Base-by-base conservation (phyloP, 352 stramenopile species). In the Chrysophaeum taylorii region DNA sequence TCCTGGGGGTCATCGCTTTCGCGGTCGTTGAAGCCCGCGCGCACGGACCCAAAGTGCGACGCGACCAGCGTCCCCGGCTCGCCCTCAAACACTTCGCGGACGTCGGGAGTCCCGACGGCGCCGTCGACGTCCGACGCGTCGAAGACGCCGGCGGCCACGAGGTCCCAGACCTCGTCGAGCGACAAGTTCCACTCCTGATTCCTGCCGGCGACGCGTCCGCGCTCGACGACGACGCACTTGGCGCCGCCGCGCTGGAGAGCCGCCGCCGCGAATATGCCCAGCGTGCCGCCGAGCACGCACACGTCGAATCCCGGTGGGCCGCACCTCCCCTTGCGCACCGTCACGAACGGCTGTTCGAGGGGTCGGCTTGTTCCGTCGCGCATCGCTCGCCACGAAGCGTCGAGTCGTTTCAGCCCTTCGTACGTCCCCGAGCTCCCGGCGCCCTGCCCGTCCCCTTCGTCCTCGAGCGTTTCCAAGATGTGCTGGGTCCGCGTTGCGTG, bases 151-250 rank as follows among this genome's bases (percentile, higher is more conserved):
- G 86, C 62, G 35, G 82, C 73, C n/a, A 82, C 73, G 16, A 90
- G 77, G 62, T 87, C 81, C 35, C 79, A 31, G 1, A 90, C 35
- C 71, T 90, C 84, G 38, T 85, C 78, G 73, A 82, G 80, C n/a
- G 75, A 83, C 45, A 90, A 84, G 72, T 90, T 90, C 84, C 84
- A 90, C 67, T 90, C 84, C 71, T 89, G 83, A 63, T 86, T 78
- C 36, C 83, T 57, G 25, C 82, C 82, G n/a, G 73, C 69, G 7
- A 89, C 71, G 62, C 81, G 78, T 0, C 79, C 82, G 31, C 81
- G 74, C 70, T 91, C 85, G 0, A 91, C 60, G 1, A 89, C 82
- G 38, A 57, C 76, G 23, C 89, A 81, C 18, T 71, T 76, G 50
- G 82, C 76, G 9, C 82, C 82, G 33, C 80, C 70, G 15, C 81